A percentile compares a stretch with the other conserved stretches of the same genome.
Conservation (phyloP, 345 rosid genomes). For the Cardiospermum halicacabum region DNA sequence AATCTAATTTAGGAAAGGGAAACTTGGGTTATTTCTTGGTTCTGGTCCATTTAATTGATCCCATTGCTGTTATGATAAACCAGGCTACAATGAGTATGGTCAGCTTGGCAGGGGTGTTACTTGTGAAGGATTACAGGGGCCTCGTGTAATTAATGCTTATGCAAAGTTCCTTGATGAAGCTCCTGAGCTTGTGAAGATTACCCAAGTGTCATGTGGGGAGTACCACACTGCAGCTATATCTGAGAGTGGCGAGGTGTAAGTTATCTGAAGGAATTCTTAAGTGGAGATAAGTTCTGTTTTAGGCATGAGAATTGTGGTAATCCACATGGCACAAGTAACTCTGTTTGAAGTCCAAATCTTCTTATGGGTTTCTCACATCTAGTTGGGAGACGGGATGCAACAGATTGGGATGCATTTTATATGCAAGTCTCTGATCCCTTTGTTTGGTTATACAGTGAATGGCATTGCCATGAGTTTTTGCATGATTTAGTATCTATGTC, state of each 20-base stretch:
- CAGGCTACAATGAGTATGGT: constrained; percentile 94
- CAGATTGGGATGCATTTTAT: constrained; percentile 51
- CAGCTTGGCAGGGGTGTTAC: constrained; percentile 98
- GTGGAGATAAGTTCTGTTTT: constrained; percentile 43
- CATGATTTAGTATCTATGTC: background rate
- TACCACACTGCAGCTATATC: constrained; percentile 93
- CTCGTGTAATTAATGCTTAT: constrained; percentile 66
- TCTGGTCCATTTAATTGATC: constrained; percentile 15
- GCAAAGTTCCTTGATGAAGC: constrained; percentile 94
- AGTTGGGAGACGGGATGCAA: constrained; percentile 53
- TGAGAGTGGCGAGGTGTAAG: constrained; percentile 97
- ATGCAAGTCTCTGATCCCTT: constrained; percentile 65
- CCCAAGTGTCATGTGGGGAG: constrained; percentile 90
- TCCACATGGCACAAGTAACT: constrained; percentile 44
- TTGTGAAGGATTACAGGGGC: constrained; percentile 89
- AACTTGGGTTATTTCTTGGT: constrained; percentile 5
- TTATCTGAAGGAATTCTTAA: constrained; percentile 40
- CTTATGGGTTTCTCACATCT: constrained; percentile 42
- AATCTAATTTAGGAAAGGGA: constrained; percentile 11
- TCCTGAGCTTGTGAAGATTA: constrained; percentile 86
- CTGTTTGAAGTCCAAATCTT: constrained; percentile 47
- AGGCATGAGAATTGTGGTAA: constrained; percentile 42
- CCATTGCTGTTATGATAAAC: constrained; percentile 25
- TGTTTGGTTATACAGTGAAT: constrained; percentile 19
- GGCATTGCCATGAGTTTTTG: background rate